phyloP scores from a whole-genome alignment of 805 yeast species.

The Candida tallmaniae region DNA sequence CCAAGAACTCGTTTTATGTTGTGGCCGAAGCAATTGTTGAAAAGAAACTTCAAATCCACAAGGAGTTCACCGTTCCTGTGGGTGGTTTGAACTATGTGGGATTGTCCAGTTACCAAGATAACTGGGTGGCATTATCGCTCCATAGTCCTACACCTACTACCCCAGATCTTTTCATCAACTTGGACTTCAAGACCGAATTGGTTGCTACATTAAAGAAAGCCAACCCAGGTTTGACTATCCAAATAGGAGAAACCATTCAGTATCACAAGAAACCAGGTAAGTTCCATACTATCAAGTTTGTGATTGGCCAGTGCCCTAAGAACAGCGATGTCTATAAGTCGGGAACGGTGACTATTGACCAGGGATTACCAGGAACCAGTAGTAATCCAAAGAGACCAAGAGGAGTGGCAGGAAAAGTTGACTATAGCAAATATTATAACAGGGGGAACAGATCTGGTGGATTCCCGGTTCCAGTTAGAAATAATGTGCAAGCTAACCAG shows the following conservation, averaged over 20 bases:
- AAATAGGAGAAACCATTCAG: slow-evolving; percentile 65
- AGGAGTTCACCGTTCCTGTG: slow-evolving; percentile 63
- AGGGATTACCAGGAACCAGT: slow-evolving; percentile 73
- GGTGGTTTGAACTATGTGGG: slow-evolving; percentile 57
- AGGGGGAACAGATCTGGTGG: slow-evolving; percentile 17
- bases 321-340: slow-evolving; percentile 80
- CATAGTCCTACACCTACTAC: slow-evolving; percentile 42
- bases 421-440: slow-evolving; percentile 40
- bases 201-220: slow-evolving; percentile 66
- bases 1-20: slow-evolving; percentile 58
- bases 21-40: slow-evolving; percentile 71
- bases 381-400: slow-evolving; percentile 73
- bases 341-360: slow-evolving; percentile 74
- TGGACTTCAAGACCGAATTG: slow-evolving; percentile 86
- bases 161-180: slow-evolving; percentile 78
- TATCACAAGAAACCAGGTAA: slow-evolving; percentile 91
- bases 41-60: slow-evolving; percentile 46
- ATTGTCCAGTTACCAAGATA: slow-evolving; percentile 77
- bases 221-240: slow-evolving; percentile 54
- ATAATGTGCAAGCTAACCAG: background rate
- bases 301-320: slow-evolving; percentile 52
- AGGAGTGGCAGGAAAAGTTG: slow-evolving; percentile 38
- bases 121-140: slow-evolving; percentile 78
- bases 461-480: slow-evolving; percentile 16
- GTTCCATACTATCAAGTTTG: slow-evolving; percentile 71